Evolutionary conservation across 2,329 filamentous ascomycete species (phyloP), one percentile per base, ranked within the genome.

Genomic region (Cordyceps pruinosa): DNA sequence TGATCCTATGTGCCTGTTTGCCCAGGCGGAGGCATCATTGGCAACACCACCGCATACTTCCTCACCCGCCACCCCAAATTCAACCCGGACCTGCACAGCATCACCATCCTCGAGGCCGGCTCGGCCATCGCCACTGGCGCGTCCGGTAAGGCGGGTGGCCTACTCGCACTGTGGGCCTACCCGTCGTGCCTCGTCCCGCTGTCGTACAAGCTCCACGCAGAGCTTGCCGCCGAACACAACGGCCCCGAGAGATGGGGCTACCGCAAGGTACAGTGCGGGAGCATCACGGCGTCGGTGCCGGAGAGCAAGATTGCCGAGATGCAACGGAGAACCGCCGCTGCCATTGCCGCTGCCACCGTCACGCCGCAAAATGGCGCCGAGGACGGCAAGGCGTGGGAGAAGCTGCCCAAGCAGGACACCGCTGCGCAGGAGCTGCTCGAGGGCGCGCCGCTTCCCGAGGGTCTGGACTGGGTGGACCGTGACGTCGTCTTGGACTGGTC

Each of bases 111-210:
- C 56, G 94, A 99, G 76, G 91, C 94, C 1, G 85, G 85, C 3
- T 81, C 86, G 21, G 80, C 85, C 45, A 86, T 97, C 62, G 94
- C 94, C 7, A 84, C 90, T n/a, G 93, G 89, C 25, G 93, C 94
- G 37, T 96, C 91, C 9, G 94, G 94, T 41, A 97, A 97, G 74
- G 93, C 94, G 0, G 94, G 94, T 17, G 94, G 94, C 1, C 78
- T 99, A 5, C 80, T 99, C 23, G 94, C 87, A 1, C 77, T 92
- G 17, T 97, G 93, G 91, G 94, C 93, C 1, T 97, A 96, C 67
- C 94, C 94, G 0, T 78, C 77, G 58, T 87, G 83, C 65, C 84
- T 97, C 39, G 93, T 97, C 0, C 89, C 89, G 0, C 76, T 97
- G 42, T 95, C 89, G 58, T 97, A 91, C 72, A 81, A 80, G 48